These are phyloP conservation scores for Marasmius fiardii DNA, from an alignment of 1,284 basidiomycete species.

Conservation along the genomic window DNA sequence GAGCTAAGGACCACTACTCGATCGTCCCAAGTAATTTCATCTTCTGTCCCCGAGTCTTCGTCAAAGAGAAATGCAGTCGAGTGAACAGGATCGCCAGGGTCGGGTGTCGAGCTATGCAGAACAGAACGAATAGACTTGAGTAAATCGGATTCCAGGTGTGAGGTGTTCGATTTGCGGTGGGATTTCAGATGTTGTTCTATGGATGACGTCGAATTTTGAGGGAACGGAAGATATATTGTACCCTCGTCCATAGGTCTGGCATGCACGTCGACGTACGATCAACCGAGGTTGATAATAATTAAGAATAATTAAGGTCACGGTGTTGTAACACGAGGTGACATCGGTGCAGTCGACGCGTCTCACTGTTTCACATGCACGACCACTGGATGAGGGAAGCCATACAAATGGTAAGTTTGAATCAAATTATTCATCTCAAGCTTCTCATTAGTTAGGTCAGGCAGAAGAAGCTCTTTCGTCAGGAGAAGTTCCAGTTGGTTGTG, in stretches of 20 bases:
- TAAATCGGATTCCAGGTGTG: slow-evolving; percentile 35
- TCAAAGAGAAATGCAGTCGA: slow-evolving; percentile 33
- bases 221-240: not conserved
- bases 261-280: not conserved
- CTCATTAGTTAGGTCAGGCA: slow-evolving; percentile 41
- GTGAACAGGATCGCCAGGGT: slow-evolving; percentile 32
- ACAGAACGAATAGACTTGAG: slow-evolving; percentile 49
- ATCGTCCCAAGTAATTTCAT: slow-evolving; percentile 70
- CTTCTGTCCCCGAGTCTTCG: slow-evolving; percentile 36
- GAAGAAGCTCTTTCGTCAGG: slow-evolving; percentile 81
- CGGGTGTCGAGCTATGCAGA: slow-evolving; percentile 46
- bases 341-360: not conserved
- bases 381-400: slow-evolving; percentile 55
- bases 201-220: not conserved
- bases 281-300: not conserved
- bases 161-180: slow-evolving; percentile 1
- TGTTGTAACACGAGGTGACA: not conserved
- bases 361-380: slow-evolving; percentile 21
- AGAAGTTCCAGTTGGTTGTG: slow-evolving; percentile 97
- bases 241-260: not conserved
- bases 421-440: slow-evolving; percentile 7
- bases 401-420: slow-evolving; percentile 38
- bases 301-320: not conserved
- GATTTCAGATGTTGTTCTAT: slow-evolving; percentile 1
- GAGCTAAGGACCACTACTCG: slow-evolving; percentile 64